A percentile compares a stretch with the other conserved stretches of the same genome.
These are phyloP conservation scores for Rhododendron simsii DNA, from an alignment of 148 eudicot genomes.

Conservation along the genomic window DNA sequence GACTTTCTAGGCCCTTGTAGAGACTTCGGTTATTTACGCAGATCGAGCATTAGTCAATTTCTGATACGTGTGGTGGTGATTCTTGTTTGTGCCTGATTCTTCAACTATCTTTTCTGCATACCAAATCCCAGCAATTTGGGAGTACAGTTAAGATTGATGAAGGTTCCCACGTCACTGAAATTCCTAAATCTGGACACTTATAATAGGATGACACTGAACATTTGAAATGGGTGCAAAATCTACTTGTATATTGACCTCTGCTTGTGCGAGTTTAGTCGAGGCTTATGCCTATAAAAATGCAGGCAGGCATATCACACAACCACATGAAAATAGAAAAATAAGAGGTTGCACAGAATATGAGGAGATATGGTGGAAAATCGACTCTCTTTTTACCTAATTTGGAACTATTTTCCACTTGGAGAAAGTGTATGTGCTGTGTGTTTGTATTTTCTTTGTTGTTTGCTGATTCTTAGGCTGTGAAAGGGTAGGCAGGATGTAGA, in stretches of 20 bases:
- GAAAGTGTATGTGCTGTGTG: neutral
- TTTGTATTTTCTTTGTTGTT: neutral
- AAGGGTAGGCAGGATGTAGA: neutral
- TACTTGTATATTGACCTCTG: neutral
- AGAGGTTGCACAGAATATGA: neutral
- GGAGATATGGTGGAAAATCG: slow-evolving; percentile 3
- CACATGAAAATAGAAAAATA: neutral
- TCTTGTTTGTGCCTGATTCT: neutral
- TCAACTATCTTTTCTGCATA: neutral
- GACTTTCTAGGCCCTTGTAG: neutral
- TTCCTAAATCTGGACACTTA: neutral
- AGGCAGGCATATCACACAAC: neutral
- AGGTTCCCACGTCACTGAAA: neutral
- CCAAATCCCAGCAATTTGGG: neutral
- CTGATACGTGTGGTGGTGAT: neutral
- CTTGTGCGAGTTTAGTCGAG: neutral
- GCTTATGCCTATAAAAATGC: neutral
- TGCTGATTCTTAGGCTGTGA: neutral
- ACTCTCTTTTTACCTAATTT: slow-evolving; percentile 10
- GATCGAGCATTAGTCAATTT: neutral
- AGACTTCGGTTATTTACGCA: neutral
- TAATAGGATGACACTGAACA: neutral
- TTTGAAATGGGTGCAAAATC: slow-evolving; percentile 3
- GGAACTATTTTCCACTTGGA: slow-evolving; percentile 8
- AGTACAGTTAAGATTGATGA: neutral